Base-by-base conservation (phyloP, 2,329 filamentous ascomycete genomes). In the Botrytis pseudocinerea region DNA sequence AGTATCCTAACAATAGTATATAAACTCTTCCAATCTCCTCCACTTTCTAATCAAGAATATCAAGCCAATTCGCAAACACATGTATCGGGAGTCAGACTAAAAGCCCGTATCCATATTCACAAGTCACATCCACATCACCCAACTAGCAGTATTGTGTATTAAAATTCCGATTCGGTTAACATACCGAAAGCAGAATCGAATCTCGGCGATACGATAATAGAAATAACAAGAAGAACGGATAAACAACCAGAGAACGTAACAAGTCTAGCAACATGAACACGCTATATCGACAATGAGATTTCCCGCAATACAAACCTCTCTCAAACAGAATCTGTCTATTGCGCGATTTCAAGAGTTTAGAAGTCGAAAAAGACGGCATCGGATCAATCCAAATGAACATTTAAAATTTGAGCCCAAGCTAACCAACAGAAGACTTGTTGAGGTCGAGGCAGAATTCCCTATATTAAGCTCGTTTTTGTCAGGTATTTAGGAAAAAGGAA, bases 281-380 rank as follows among this genome's bases (percentile, higher is more conserved):
- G 25, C n/a, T 4, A 10, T 2, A 51, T 14, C 14, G 25, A 51
- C 4, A 51, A 51, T 12, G 22, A 14, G 4, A 6, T n/a, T n/a
- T 1, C 25, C 14, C 12, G 3, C 25, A 1, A 2, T 0, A 6
- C 5, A n/a, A 51, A 51, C 7, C 38, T 6, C 38, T 38, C 5
- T 38, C 9, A 38, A 38, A 38, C 38, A 38, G 8, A 38, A 8
- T 38, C 38, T 38, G 7, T 38, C 1, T 38, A 38, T 38, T 9
- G 38, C 38, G 38, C 38, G 8, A 9, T 38, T 38, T 38, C 8
- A 38, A 38, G 38, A 7, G 38, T 38, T 38, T 38, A 38, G 38
- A 38, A 10, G 1, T 38, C 7, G 8, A 38, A 38, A 10, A 8
- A 38, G 38, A 7, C 9, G 38, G 38, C 38, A 38, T 38, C 38